phyloP scores from a whole-genome alignment of 208 protist species.

The Trypanosomatidae sp. region DNA sequence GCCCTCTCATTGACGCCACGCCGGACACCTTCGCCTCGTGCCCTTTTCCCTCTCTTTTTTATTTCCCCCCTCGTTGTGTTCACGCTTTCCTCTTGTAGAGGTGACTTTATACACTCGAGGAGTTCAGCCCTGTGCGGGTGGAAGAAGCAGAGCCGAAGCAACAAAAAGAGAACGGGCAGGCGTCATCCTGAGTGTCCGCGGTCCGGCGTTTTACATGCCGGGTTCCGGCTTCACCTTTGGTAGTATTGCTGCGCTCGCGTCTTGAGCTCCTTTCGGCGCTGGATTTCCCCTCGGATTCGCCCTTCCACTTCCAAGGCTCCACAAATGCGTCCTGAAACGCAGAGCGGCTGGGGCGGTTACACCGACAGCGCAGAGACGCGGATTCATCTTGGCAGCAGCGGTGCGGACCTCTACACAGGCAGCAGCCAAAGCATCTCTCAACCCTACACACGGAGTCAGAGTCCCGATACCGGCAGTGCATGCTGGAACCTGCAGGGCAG shows the following conservation, averaged over 20 bases:
- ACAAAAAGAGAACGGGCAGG: not conserved
- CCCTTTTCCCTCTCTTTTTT: not conserved
- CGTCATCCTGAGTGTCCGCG: not conserved
- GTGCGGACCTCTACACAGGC: constrained; percentile 10
- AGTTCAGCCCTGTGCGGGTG: not conserved
- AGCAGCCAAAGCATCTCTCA: constrained; percentile 9
- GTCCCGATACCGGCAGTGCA: constrained; percentile 1
- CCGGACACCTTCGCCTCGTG: not conserved
- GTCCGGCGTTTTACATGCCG: not conserved
- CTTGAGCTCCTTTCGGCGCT: not conserved
- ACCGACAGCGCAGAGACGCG: not conserved
- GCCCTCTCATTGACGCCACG: not conserved
- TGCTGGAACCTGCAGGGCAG: not conserved
- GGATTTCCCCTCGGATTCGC: not conserved
- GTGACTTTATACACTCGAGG: not conserved
- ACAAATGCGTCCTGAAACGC: constrained; percentile 9
- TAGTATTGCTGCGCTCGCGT: not conserved
- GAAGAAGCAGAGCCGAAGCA: not conserved
- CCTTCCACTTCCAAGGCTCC: not conserved
- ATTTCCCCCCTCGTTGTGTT: not conserved
- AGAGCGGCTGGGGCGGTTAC: constrained; percentile 5
- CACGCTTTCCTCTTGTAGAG: not conserved
- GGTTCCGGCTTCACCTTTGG: not conserved
- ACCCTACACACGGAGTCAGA: constrained; percentile 6
- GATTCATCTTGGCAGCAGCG: not conserved